Base-by-base conservation (phyloP, 2,329 filamentous ascomycete species). In the Madurella mycetomatis region DNA sequence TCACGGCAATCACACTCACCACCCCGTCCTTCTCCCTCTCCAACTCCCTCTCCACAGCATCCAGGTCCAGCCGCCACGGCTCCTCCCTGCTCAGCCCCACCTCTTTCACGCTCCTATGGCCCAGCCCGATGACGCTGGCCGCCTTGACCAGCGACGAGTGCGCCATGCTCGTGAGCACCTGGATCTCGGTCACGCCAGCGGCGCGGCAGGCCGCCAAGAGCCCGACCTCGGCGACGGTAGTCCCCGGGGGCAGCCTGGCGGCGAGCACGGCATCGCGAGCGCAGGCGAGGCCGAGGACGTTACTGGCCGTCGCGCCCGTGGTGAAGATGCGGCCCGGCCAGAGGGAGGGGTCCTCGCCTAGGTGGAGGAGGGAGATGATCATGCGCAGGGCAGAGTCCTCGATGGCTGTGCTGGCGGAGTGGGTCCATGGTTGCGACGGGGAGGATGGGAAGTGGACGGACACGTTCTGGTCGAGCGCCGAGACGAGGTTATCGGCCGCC, bases 61-160 rank as follows among this genome's bases (percentile, higher is more conserved):
- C 74, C 5, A 95, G 64, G 63, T 95, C 84, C 59, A 96, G 78
- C 43, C 76, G 78, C 76, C 92, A 90, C 0, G 85, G 82, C 63
- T 85, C 76, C 0, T 74, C 73, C 7, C 71, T 68, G 25, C 74
- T 74, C 34, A 37, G 4, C 17, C 69, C 62, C 0, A 95, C 69
- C 58, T 85, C 79, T 60, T 81, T 82, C 13, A 96, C 82, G 16
- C 81, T 82, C 9, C 71, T 70, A 40, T 89, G 77, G 0, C 92
- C 92, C 12, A 96, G 73, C 0, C 92, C 92, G 3, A 95, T 76
- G 1, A 96, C 75, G 40, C 87, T 86, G 0, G 91, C 90, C 11
- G 91, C 90, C 72, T 96, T 96, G 49, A 78, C 79, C 1, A 96
- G 73, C 2, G 89, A 95, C 42, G 90, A 95, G 69, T 97, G 92